Base-by-base conservation (phyloP, 129 eudicot genomes). In the Centrapalus pauciflorus region DNA sequence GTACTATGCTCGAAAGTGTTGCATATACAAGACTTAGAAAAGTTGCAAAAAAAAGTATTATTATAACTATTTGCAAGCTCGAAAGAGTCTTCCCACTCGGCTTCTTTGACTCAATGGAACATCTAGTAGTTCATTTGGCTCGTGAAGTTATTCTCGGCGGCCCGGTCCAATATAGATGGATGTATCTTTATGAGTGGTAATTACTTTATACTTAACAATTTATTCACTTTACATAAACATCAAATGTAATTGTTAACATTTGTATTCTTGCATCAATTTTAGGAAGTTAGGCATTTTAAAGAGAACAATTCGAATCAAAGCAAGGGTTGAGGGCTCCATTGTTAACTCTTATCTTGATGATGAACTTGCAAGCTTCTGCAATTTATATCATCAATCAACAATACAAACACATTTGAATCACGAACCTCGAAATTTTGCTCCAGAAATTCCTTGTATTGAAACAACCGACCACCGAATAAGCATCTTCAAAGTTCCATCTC, bases 131-230 rank as follows among this genome's bases (percentile, higher is more conserved):
- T 10, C 62, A 55, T 28, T 25, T 55, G 16, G 34, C 14, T 1
- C 13, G 14, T 55, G 62, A 55, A 28, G 62, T 33, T 28, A 55
- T 21, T 21, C 16, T 55, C 1, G 38, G 62, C 6, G 62, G 62
- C 13, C 62, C 38, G 8, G 35, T 55, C 2, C 62, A 55, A 26
- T 55, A 55, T 25, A 12, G 62, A 21, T 55, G 35, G 62, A 55
- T 55, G 67, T 34, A 61, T 61, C 67, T 3, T 7, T 61, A 14
- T 20, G 67, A 61, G 45, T 32, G 67, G 67, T 61, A 32, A 32
- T n/a, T n/a, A 32, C 24, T 5, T 29, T 13, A 1, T 2, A 13
- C 0, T 17, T 14, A 12, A 59, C 11, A 2, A 1, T 17, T 23
- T n/a, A n/a, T n/a, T n/a, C n/a, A n/a, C 19, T 7, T 50, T 20